A percentile compares a stretch with the other conserved stretches of the same genome.
These are phyloP conservation scores for Ulmus americana DNA, from an alignment of 331 rosid genomes.

Conservation along the genomic window DNA sequence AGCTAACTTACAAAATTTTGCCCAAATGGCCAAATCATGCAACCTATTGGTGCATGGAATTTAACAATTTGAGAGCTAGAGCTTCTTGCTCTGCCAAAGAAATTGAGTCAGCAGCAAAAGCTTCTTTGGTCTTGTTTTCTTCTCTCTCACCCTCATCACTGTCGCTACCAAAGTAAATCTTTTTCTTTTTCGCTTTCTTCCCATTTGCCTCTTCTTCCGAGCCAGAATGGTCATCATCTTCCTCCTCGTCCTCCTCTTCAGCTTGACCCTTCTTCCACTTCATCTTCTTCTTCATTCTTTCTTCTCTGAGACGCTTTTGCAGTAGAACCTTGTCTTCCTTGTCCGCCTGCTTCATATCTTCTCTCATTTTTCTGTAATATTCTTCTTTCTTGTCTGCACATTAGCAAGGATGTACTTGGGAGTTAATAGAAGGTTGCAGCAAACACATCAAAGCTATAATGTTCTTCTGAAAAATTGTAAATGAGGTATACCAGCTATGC, in stretches of 20 bases:
- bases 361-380: slow-evolving; percentile 64
- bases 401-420: background rate
- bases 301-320: slow-evolving; percentile 56
- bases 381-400: slow-evolving; percentile 56
- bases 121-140: slow-evolving; percentile 21
- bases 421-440: too few relatives aligned
- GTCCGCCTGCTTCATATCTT: slow-evolving; percentile 62
- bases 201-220: slow-evolving; percentile 40
- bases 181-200: slow-evolving; percentile 42
- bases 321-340: slow-evolving; percentile 66
- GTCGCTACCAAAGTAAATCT: slow-evolving; percentile 52
- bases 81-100: slow-evolving; percentile 68
- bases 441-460: too few relatives aligned
- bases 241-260: slow-evolving; percentile 41
- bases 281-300: slow-evolving; percentile 62
- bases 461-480: too few relatives aligned
- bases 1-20: too few relatives aligned
- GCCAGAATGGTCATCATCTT: slow-evolving; percentile 37
- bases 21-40: too few relatives aligned
- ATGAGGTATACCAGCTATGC: too few relatives aligned
- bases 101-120: slow-evolving; percentile 20
- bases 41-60: slow-evolving; percentile 43
- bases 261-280: slow-evolving; percentile 47
- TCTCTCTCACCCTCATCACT: slow-evolving; percentile 46
- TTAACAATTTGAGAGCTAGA: slow-evolving; percentile 64